Evolutionary conservation across 768 basidiomycete species (phyloP).

Genomic region (Strobilomyces dryophilus): DNA sequence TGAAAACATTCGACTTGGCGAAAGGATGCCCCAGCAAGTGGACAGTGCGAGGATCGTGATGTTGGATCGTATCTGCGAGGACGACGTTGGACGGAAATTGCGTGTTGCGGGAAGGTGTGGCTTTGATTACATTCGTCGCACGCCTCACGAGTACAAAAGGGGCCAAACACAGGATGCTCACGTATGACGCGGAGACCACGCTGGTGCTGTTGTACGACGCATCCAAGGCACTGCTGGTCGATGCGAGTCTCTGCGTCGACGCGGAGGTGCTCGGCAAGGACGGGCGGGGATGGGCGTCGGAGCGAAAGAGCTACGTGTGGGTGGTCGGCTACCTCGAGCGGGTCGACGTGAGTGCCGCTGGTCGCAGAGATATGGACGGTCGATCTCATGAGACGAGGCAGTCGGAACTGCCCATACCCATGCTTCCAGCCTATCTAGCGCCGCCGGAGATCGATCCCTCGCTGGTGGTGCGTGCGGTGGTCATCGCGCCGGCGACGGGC

Average conservation of each 20-base stretch:
- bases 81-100: constrained; percentile 47
- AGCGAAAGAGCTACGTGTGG: constrained; percentile 48
- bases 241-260: constrained; percentile 51
- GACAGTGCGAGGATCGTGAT: constrained; percentile 44
- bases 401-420: constrained; percentile 40
- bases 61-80: constrained; percentile 38
- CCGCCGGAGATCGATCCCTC: constrained; percentile 39
- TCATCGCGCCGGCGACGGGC: constrained; percentile 39
- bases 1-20: background rate
- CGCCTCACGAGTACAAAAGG: constrained; percentile 11
- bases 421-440: constrained; percentile 38
- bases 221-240: constrained; percentile 51
- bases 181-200: constrained; percentile 48
- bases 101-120: constrained; percentile 58
- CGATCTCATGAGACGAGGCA: constrained; percentile 22
- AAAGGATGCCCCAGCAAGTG: constrained; percentile 45
- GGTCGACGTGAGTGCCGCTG: constrained; percentile 35
- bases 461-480: constrained; percentile 51
- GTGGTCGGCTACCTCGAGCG: constrained; percentile 57
- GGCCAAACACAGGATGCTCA: constrained; percentile 43
- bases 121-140: constrained; percentile 10
- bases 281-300: constrained; percentile 44
- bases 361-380: constrained; percentile 2
- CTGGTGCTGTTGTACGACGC: constrained; percentile 48
- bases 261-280: constrained; percentile 16